phyloP scores from a whole-genome alignment of 2,329 filamentous ascomycete genomes.

The Aspergillus sp. region DNA sequence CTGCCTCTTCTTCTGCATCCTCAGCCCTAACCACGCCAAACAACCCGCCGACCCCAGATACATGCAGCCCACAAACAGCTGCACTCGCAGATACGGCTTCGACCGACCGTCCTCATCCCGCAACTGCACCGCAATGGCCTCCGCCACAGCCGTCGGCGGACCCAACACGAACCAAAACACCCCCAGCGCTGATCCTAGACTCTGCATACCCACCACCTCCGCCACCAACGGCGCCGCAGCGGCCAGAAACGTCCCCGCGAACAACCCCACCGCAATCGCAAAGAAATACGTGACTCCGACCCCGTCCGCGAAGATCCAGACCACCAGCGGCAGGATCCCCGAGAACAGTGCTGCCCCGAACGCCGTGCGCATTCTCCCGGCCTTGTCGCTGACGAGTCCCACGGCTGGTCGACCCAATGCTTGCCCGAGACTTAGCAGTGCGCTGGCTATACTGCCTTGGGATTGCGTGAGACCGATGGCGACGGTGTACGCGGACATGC shows the following conservation, averaged over 20 bases:
- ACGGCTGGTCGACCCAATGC: conserved; percentile 54
- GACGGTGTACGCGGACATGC: conserved; percentile 59
- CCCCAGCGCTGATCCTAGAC: neutral
- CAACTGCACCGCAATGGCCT: neutral
- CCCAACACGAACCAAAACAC: neutral
- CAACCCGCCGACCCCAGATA: neutral
- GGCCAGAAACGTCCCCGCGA: neutral
- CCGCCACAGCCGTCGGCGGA: no score
- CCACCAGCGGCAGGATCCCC: neutral
- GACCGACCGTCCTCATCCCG: neutral
- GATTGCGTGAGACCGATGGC: conserved; percentile 54
- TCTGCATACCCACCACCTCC: neutral
- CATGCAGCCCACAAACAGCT: neutral
- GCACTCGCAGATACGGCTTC: neutral
- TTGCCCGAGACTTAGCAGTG: conserved; percentile 61
- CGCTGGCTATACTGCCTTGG: conserved; percentile 57
- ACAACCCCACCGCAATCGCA: neutral
- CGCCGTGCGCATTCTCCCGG: conserved; percentile 61
- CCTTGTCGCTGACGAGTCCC: conserved; percentile 57
- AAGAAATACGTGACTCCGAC: neutral
- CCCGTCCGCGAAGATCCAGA: neutral
- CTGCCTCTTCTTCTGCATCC: no score
- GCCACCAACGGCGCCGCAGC: neutral
- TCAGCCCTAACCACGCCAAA: no score
- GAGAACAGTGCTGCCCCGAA: neutral